A percentile compares a stretch with the other conserved stretches of the same genome.
Conservation (phyloP, 495 filamentous ascomycete genomes). For the Chaetomium tenue region DNA sequence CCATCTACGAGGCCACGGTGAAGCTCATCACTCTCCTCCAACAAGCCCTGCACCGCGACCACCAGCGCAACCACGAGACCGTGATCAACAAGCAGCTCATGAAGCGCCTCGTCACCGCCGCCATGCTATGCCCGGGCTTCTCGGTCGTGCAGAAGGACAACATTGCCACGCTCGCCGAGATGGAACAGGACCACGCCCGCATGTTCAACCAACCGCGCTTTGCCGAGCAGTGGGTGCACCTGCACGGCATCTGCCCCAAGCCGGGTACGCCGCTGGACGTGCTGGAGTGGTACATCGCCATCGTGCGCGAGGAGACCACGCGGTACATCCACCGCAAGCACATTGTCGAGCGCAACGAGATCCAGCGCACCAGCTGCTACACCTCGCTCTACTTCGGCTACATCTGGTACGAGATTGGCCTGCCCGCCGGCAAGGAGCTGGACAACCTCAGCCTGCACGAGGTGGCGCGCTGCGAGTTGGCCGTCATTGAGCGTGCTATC, state of each 20-base stretch:
- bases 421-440: conserved; percentile 32
- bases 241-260: conserved; percentile 44
- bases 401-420: conserved; percentile 43
- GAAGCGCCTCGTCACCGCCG: conserved; percentile 56
- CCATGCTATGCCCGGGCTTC: conserved; percentile 63
- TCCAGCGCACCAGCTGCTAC: conserved; percentile 32
- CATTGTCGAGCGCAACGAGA: conserved; percentile 32
- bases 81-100: conserved; percentile 54
- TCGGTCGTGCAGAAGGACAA: conserved; percentile 59
- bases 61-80: conserved; percentile 43
- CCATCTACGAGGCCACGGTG: conserved; percentile 53
- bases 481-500: conserved; percentile 42
- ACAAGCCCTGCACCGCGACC: conserved; percentile 21
- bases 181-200: conserved; percentile 24
- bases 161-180: conserved; percentile 37
- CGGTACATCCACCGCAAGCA: conserved; percentile 24
- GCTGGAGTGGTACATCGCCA: conserved; percentile 53
- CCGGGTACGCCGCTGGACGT: conserved; percentile 43
- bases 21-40: conserved; percentile 45
- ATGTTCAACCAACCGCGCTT: conserved; percentile 40
- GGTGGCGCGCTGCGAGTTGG: conserved; percentile 40
- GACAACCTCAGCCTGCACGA: conserved; percentile 39
- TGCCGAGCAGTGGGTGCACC: conserved; percentile 43
- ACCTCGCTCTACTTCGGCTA: conserved; percentile 46
- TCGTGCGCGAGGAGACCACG: conserved; percentile 51